phyloP scores from a whole-genome alignment of 2,329 filamentous ascomycete species.

The Xylaria sp. region DNA sequence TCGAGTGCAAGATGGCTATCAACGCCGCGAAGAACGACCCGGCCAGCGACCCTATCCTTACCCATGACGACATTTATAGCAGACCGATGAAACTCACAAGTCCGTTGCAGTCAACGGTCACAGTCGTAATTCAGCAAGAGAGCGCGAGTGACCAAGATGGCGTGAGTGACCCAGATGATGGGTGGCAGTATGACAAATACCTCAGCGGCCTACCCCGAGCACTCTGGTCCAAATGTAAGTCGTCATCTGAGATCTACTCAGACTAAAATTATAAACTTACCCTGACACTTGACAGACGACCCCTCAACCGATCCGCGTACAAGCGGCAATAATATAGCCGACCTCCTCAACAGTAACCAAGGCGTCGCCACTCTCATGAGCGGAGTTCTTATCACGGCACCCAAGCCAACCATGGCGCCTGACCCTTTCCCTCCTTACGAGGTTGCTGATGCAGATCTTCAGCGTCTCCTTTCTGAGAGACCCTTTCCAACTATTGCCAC shows the following conservation, averaged over 20 bases:
- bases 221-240: slow-evolving; percentile 29
- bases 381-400: slow-evolving; percentile 25
- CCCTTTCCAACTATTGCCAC: slow-evolving; percentile 10
- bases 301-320: slow-evolving; percentile 7
- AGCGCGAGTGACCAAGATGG: no score
- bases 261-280: slow-evolving; percentile 7
- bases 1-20: slow-evolving; percentile 40
- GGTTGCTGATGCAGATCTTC: slow-evolving; percentile 25
- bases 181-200: slow-evolving; percentile 20
- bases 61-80: slow-evolving; percentile 18
- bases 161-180: neutral
- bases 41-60: neutral
- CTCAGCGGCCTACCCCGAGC: slow-evolving; percentile 20
- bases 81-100: slow-evolving; percentile 26
- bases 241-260: neutral
- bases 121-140: slow-evolving; percentile 16
- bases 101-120: slow-evolving; percentile 16
- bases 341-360: slow-evolving; percentile 21
- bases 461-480: slow-evolving; percentile 10
- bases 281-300: slow-evolving; percentile 16
- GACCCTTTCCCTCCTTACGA: slow-evolving; percentile 29
- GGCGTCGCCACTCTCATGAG: slow-evolving; percentile 25
- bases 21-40: slow-evolving; percentile 12
- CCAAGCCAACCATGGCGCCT: slow-evolving; percentile 18
- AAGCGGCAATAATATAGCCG: slow-evolving; percentile 23